These are phyloP conservation scores for Apiospora kogelbergensis DNA, from an alignment of 2,329 filamentous ascomycete genomes.

Conservation along the genomic window DNA sequence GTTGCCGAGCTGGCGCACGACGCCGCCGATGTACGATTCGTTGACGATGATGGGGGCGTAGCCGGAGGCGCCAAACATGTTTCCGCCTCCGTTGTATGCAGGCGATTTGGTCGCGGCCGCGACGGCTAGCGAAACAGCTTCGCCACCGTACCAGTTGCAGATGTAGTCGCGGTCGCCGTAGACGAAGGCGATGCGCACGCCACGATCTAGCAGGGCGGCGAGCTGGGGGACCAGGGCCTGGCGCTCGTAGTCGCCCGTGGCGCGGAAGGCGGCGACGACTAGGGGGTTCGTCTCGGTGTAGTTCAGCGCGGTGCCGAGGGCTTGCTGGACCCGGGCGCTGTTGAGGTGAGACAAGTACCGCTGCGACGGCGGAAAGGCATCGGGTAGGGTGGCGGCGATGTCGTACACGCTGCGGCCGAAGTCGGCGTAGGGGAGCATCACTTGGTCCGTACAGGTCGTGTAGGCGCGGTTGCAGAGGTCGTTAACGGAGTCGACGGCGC, in stretches of 20 bases:
- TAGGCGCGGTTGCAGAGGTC: conserved; percentile 57
- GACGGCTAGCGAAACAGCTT: conserved; percentile 40
- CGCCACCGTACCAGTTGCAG: conserved; percentile 33
- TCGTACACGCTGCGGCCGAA: conserved; percentile 49
- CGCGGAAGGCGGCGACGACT: conserved; percentile 53
- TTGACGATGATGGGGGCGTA: conserved; percentile 48
- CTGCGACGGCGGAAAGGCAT: conserved; percentile 51
- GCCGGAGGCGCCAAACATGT: conserved; percentile 40
- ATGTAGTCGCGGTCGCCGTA: conserved; percentile 34
- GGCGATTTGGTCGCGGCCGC: conserved; percentile 38
- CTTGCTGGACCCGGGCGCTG: conserved; percentile 50
- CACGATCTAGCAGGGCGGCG: conserved; percentile 20
- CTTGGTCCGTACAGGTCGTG: conserved; percentile 51
- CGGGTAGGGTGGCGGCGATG: conserved; percentile 23
- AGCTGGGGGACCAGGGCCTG: conserved; percentile 27
- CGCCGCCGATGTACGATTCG: conserved; percentile 43
- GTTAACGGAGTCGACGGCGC: conserved; percentile 55
- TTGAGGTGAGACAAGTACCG: conserved; percentile 52
- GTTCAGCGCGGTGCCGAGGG: conserved; percentile 59
- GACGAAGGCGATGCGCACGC: conserved; percentile 38
- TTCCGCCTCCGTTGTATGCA: conserved; percentile 28
- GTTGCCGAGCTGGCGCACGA: conserved; percentile 50
- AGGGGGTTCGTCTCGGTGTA: conserved; percentile 51
- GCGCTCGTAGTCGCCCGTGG: conserved; percentile 49
- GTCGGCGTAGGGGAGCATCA: conserved; percentile 49